These are phyloP conservation scores for Pyricularia grisea DNA, from an alignment of 2,329 filamentous ascomycete species.

Conservation along the genomic window DNA sequence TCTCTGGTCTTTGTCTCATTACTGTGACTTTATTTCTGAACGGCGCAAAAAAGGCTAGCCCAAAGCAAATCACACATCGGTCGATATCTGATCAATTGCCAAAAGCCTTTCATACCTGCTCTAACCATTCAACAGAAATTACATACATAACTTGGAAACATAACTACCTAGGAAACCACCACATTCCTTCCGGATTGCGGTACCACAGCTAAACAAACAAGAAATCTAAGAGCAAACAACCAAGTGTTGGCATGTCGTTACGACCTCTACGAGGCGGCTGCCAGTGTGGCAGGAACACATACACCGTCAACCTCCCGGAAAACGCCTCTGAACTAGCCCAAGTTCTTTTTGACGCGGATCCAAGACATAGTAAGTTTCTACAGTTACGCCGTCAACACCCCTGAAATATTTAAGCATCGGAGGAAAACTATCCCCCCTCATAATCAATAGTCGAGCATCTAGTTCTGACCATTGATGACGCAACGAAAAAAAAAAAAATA, in stretches of 20 bases:
- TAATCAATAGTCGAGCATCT: background rate
- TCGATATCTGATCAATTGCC: background rate
- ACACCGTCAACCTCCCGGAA: constrained; percentile 61
- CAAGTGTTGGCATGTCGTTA: constrained; percentile 27
- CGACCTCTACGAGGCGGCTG: constrained; percentile 65
- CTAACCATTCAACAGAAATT: background rate
- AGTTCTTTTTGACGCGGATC: constrained; percentile 66
- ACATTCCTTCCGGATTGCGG: background rate
- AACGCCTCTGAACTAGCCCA: constrained; percentile 46
- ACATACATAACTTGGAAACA: background rate
- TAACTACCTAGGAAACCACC: background rate
- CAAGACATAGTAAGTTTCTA: constrained; percentile 58
- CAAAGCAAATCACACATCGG: background rate
- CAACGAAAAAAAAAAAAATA: too few relatives aligned
- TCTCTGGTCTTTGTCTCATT: background rate
- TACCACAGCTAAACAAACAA: background rate
- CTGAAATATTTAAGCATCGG: too few relatives aligned
- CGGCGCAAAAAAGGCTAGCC: background rate
- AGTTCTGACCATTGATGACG: background rate
- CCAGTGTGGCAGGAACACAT: constrained; percentile 78
- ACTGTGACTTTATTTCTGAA: background rate
- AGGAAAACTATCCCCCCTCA: background rate
- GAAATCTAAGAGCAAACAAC: background rate
- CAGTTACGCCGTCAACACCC: too few relatives aligned
- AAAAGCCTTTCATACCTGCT: background rate